Percentiles rank a stretch among this genome's conserved stretches.
Evolutionary conservation across 169 alveolate species (phyloP).

Genomic region (Perkinsus chesapeaki): DNA sequence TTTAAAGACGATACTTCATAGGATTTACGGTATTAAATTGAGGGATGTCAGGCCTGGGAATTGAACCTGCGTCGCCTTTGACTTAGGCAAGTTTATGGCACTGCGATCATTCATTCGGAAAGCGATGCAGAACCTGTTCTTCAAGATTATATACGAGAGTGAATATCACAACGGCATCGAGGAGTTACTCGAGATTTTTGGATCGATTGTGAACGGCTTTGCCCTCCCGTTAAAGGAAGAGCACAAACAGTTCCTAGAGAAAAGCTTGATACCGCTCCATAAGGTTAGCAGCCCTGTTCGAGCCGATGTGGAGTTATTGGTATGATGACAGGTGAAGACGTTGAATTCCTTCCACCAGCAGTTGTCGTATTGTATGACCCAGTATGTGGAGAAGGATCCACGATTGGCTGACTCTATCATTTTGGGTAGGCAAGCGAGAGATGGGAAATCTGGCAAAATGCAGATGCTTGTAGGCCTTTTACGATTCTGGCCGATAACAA

Average conservation of each 20-base stretch:
- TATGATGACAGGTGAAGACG: slow-evolving; percentile 50
- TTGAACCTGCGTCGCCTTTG: too few species aligned
- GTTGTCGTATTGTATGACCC: slow-evolving; percentile 85
- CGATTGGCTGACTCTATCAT: slow-evolving; percentile 84
- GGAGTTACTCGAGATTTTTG: slow-evolving; percentile 89
- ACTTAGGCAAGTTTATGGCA: slow-evolving; percentile 45
- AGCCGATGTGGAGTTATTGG: not conserved
- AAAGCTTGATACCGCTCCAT: slow-evolving; percentile 89
- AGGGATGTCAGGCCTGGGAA: too few species aligned
- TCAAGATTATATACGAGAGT: slow-evolving; percentile 80
- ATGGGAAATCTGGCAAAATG: not conserved
- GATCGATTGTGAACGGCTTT: slow-evolving; percentile 89
- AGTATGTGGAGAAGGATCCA: slow-evolving; percentile 84
- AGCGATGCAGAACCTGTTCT: slow-evolving; percentile 88
- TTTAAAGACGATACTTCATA: slow-evolving; percentile 86
- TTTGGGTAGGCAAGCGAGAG: slow-evolving; percentile 44
- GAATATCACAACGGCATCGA: slow-evolving; percentile 90
- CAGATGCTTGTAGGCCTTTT: slow-evolving; percentile 40
- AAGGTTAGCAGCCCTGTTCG: slow-evolving; percentile 42
- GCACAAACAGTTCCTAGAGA: slow-evolving; percentile 89
- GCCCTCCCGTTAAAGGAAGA: slow-evolving; percentile 96
- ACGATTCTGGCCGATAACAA: slow-evolving; percentile 94
- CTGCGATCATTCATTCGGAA: slow-evolving; percentile 75
- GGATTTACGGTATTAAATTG: slow-evolving; percentile 79
- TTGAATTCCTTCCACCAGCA: slow-evolving; percentile 86